phyloP scores from a whole-genome alignment of 1,284 basidiomycete genomes.

The Rhodofomes roseus region DNA sequence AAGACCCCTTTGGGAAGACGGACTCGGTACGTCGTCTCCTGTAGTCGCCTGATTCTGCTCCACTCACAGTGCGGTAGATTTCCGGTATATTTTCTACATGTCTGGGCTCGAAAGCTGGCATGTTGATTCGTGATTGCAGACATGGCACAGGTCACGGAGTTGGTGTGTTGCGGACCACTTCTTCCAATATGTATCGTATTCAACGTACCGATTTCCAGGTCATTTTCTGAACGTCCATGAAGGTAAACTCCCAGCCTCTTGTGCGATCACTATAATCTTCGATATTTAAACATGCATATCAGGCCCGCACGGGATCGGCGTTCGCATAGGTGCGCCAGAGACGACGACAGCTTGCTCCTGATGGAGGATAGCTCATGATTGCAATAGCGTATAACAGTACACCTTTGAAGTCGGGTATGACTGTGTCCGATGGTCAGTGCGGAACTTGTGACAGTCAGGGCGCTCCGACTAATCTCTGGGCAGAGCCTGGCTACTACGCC shows the following conservation, averaged over 20 bases:
- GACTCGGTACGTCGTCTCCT: conserved; percentile 55
- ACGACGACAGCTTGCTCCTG: no score
- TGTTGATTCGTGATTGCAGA: conserved; percentile 24
- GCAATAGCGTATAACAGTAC: conserved; percentile 59
- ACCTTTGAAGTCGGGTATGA: conserved; percentile 80
- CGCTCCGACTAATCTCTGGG: neutral
- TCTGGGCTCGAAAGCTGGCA: neutral
- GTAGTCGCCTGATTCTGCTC: neutral
- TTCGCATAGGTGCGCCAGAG: conserved; percentile 64
- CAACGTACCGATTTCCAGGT: conserved; percentile 26
- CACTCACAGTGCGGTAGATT: conserved; percentile 22
- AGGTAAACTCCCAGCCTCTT: conserved; percentile 33
- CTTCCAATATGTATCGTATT: neutral
- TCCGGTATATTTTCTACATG: conserved; percentile 21
- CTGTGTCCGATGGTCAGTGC: conserved; percentile 73
- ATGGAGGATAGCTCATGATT: neutral
- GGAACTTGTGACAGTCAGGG: neutral
- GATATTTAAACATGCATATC: neutral
- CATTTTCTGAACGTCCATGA: conserved; percentile 94
- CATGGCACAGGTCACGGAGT: conserved; percentile 95
- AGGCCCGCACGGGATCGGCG: conserved; percentile 86
- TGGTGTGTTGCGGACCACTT: conserved; percentile 32
- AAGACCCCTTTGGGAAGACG: conserved; percentile 86
- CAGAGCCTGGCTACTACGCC: conserved; percentile 91
- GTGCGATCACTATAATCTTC: no score